Base-by-base conservation (phyloP, 192 early-diverging fungal genomes). In the Chytriomyces hyalinus region DNA sequence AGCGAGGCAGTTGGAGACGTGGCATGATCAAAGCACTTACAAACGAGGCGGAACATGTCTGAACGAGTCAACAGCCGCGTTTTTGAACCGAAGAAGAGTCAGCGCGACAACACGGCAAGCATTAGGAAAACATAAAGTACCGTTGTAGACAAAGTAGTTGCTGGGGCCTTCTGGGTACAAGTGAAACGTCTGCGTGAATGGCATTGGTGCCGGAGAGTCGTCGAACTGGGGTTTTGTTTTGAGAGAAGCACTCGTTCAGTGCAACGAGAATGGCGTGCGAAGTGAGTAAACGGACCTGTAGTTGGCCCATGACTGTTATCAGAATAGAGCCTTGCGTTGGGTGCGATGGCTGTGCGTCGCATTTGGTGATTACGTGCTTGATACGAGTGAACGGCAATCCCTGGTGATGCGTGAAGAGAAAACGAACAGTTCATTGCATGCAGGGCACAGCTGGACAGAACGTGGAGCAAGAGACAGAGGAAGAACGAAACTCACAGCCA, bases 171-270 rank as follows among this genome's bases (percentile, higher is more conserved):
- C 92, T 20, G 92, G 87, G 67, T 93, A 88, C 79, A 98, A 85
- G 74, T 92, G 88, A 89, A 98, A 98, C 17, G 90, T 91, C 84
- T 98, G 95, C 45, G 89, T 83, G 84, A 94, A 98, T 68, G 90
- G 80, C 84, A 92, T 90, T 46, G 95, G 90, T 80, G 92, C 92
- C 17, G 79, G 65, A 83, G 96, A 96, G 17, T 91, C 92, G 75
- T 95, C 96, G 43, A 94, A 82, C 90, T 90, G 75, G 3, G 62
- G 47, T 20, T 36, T 26, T 36, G 36, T 36, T 36, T 36, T 36
- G 36, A 36, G 62, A 17, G 51, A 28, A 44, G 57, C 59, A 73
- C 46, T 17, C 49, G 43, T n/a, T 43, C 62, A 53, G 65, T 4
- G 47, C 61, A 50, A 59, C 36, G 26, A 22, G 36, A 10, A 47